A percentile compares a stretch with the other conserved stretches of the same genome.
Evolutionary conservation across 352 stramenopile species (phyloP).

Genomic region (Globisporangium heterothallicum): DNA sequence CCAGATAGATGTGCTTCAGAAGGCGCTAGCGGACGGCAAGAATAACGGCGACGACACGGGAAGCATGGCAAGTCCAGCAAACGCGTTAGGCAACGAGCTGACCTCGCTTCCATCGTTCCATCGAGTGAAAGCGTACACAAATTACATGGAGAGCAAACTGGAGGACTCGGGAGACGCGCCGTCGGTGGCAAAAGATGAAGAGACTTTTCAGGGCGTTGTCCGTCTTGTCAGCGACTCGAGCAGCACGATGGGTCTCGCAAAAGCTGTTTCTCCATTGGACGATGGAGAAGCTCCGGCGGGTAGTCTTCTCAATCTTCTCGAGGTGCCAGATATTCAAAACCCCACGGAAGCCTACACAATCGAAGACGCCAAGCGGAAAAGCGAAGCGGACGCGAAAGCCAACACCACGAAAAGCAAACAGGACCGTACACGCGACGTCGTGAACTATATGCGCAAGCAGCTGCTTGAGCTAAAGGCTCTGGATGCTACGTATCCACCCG

Average conservation of each 20-base stretch:
- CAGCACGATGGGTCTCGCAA: constrained; percentile 26
- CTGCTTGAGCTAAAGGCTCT: constrained; percentile 63
- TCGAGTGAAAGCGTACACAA: constrained; percentile 61
- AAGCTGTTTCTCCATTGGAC: constrained; percentile 10
- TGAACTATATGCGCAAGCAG: constrained; percentile 80
- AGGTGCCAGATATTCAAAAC: constrained; percentile 71
- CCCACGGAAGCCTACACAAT: constrained; percentile 85
- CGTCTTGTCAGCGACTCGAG: constrained; percentile 34
- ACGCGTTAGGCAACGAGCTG: constrained; percentile 32
- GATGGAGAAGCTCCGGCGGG: constrained; percentile 5
- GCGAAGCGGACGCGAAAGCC: constrained; percentile 74
- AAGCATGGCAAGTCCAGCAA: constrained; percentile 5
- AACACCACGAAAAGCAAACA: constrained; percentile 71
- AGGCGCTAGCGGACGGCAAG: constrained; percentile 36
- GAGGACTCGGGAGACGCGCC: constrained; percentile 1
- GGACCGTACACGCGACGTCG: constrained; percentile 80
- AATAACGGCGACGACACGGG: constrained; percentile 37
- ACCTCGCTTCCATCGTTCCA: constrained; percentile 60
- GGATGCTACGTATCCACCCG: constrained; percentile 42
- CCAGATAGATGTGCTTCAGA: constrained; percentile 39
- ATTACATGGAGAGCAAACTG: constrained; percentile 55
- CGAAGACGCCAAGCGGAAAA: constrained; percentile 89
- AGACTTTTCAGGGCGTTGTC: constrained; percentile 48
- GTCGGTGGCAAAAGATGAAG: constrained; percentile 33
- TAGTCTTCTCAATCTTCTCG: constrained; percentile 24